Evolutionary conservation across 192 early-diverging fungal species (phyloP), one percentile per base, ranked within the genome.

Genomic region (Mortierella antarctica): DNA sequence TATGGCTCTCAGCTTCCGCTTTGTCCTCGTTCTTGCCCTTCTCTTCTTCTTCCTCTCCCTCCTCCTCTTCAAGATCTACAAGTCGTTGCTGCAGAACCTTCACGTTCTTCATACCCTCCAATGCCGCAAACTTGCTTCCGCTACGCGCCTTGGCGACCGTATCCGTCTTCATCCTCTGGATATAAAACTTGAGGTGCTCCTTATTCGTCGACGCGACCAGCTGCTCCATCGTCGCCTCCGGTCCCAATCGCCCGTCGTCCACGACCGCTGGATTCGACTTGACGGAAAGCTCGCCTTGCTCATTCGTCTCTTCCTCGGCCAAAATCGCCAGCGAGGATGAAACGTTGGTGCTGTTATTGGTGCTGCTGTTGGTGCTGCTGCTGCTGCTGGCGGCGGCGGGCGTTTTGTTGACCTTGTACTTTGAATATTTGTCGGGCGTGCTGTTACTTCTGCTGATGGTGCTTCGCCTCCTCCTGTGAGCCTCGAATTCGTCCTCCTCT

Each of bases 71-170:
- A 12, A 65, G 44, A 13, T 67, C 69, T 44, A 41, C 69, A 17
- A 79, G 39, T 1, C 51, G 47, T 39, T 79, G 69, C 41, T 79
- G 76, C 8, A 79, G 52, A 39, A 79, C 31, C 59, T 79, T 79
- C 64, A 79, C 76, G 46, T 71, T 71, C 69, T 79, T 79, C 76
- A 79, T 79, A 42, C 76, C 64, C 64, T 79, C 76, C 17, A 79
- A 53, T 1, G 76, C 76, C 18, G 76, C 76, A 67, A 67, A 79
- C 57, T 71, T 79, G 57, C 62, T 66, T 48, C 76, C 76, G 39
- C 50, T 79, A 12, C 76, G 68, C 2, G 76, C 76, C 59, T 79
- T 79, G 69, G 57, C 70, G 51, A 79, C 76, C 5, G 76, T 79
- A 47, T 79, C 76, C 4, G 76, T 79, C 69, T 79, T 79, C 69